Evolutionary conservation across 2,329 filamentous ascomycete genomes (phyloP).

Genomic region (Xylaria sp.): DNA sequence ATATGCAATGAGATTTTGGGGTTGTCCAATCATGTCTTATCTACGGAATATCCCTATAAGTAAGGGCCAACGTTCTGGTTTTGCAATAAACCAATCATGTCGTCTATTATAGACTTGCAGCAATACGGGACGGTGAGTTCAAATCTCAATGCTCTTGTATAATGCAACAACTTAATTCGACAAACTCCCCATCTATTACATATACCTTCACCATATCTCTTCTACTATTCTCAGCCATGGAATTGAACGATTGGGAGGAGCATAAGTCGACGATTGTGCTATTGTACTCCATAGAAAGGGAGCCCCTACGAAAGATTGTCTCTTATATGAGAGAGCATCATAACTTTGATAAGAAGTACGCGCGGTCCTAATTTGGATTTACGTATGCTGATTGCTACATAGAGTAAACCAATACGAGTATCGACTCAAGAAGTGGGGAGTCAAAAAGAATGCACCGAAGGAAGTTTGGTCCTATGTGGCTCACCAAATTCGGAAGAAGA

Average conservation of each 20-base stretch:
- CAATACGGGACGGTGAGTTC: neutral
- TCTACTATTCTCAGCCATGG: slow-evolving; percentile 8
- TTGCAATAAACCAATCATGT: slow-evolving; percentile 1
- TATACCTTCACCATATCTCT: neutral
- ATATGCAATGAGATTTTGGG: neutral
- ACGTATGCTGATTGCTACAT: neutral
- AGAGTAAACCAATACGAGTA: slow-evolving; percentile 25
- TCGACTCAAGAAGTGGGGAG: slow-evolving; percentile 22
- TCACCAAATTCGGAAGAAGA: slow-evolving; percentile 11
- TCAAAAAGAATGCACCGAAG: slow-evolving; percentile 15
- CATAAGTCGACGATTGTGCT: slow-evolving; percentile 16
- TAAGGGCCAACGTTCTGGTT: neutral
- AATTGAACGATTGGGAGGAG: slow-evolving; percentile 20
- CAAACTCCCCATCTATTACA: neutral
- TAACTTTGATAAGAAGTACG: slow-evolving; percentile 23
- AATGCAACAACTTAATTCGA: neutral
- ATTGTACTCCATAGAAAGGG: slow-evolving; percentile 12
- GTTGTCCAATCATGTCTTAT: neutral
- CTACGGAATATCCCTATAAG: neutral
- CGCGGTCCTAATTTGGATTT: neutral
- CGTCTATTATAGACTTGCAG: neutral
- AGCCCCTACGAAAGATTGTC: neutral
- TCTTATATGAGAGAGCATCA: slow-evolving; percentile 15
- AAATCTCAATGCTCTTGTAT: neutral
- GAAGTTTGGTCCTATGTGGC: slow-evolving; percentile 14